Conservation (phyloP, 169 alveolate species). For the Theileria luwenshuni region DNA sequence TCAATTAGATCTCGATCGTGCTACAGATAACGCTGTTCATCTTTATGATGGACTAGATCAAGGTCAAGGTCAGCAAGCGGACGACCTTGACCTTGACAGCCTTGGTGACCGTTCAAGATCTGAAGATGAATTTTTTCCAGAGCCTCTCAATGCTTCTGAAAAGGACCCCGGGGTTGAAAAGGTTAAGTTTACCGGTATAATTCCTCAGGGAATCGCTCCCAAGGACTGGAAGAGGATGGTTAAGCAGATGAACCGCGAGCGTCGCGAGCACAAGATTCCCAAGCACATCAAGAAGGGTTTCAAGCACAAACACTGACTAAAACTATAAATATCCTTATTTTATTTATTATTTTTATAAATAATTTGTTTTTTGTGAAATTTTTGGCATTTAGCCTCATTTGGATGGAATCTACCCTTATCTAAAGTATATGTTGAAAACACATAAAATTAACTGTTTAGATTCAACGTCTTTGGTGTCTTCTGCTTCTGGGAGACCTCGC, state of each 20-base stretch:
- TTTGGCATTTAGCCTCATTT: too few species aligned
- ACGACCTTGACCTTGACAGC: background rate
- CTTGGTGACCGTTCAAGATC: background rate
- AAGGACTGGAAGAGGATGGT: slow-evolving; percentile 85
- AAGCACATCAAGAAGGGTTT: slow-evolving; percentile 81
- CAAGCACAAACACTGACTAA: slow-evolving; percentile 44
- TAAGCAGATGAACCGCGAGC: slow-evolving; percentile 79
- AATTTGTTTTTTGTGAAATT: background rate
- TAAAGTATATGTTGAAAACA: background rate
- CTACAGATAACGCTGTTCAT: background rate
- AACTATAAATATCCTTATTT: background rate
- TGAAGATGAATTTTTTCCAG: slow-evolving; percentile 20
- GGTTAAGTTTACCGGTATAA: slow-evolving; percentile 75
- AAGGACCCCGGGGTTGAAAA: background rate
- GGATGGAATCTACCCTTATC: too few species aligned
- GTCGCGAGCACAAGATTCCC: slow-evolving; percentile 79
- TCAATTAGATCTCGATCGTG: background rate
- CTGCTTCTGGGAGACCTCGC: too few species aligned
- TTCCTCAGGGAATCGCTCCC: slow-evolving; percentile 80
- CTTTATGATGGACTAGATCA: background rate
- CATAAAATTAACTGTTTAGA: background rate
- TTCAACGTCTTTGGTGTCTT: background rate
- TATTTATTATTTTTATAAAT: background rate
- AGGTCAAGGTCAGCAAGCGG: background rate
- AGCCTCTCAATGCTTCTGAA: background rate